A percentile compares a stretch with the other conserved stretches of the same genome.
Conservation (phyloP, 2,329 filamentous ascomycete species). For the Cadophora malorum region DNA sequence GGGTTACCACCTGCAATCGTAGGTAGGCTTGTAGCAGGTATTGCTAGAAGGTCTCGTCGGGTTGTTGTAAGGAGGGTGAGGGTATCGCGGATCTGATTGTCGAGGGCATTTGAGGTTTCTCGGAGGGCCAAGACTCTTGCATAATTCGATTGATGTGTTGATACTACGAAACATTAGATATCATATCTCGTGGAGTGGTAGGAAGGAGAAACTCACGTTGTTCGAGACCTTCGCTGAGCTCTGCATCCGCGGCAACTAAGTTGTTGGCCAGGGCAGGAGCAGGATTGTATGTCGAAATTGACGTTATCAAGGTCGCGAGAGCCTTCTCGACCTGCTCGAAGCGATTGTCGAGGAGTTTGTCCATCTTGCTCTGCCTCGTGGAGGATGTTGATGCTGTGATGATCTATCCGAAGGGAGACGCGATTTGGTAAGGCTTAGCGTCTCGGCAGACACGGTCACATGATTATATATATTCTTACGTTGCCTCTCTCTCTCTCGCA, state of each 20-base stretch:
- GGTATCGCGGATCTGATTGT: conserved; percentile 75
- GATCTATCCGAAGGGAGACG: neutral
- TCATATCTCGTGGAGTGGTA: neutral
- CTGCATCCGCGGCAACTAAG: conserved; percentile 72
- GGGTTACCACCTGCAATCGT: conserved; percentile 51
- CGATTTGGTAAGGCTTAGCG: conserved; percentile 22
- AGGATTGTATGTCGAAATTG: conserved; percentile 82
- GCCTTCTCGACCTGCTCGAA: conserved; percentile 72
- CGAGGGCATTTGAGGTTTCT: conserved; percentile 67
- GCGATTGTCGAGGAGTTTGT: conserved; percentile 64
- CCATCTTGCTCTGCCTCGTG: conserved; percentile 54
- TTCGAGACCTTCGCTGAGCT: conserved; percentile 69
- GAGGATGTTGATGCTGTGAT: neutral
- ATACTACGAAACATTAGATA: conserved; percentile 55
- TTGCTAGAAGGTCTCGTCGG: conserved; percentile 73
- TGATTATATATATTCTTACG: neutral
- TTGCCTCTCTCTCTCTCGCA: neutral
- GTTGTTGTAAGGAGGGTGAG: conserved; percentile 73
- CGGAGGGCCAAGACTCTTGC: conserved; percentile 73
- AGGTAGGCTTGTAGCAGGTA: conserved; percentile 63
- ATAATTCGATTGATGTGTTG: conserved; percentile 78
- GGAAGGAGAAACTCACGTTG: conserved; percentile 55
- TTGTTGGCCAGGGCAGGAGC: conserved; percentile 71
- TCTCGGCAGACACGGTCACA: conserved; percentile 1
- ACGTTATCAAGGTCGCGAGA: conserved; percentile 70